These are phyloP conservation scores for Collybia sordida DNA, from an alignment of 768 basidiomycete species.

Conservation along the genomic window DNA sequence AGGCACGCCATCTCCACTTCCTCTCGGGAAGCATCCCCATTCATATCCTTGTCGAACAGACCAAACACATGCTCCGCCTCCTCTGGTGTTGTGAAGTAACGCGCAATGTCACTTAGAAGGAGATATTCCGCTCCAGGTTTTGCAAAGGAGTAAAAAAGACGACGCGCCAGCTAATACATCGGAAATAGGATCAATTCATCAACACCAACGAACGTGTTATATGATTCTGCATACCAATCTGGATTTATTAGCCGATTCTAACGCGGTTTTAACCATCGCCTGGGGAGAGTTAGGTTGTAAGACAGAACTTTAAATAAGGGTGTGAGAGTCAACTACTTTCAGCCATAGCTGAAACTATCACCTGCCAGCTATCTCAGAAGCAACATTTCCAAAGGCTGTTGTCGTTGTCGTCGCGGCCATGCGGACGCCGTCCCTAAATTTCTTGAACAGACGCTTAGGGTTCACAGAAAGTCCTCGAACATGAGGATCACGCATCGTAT, in stretches of 20 bases:
- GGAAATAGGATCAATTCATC: conserved; percentile 8
- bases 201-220: neutral
- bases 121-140: conserved; percentile 59
- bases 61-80: conserved; percentile 67
- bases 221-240: conserved; percentile 45
- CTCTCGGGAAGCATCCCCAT: conserved; percentile 70
- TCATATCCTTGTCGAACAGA: conserved; percentile 69
- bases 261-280: conserved; percentile 75
- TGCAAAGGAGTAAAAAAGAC: conserved; percentile 85
- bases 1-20: conserved; percentile 77
- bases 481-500: conserved; percentile 49
- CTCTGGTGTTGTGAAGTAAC: conserved; percentile 66
- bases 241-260: conserved; percentile 80
- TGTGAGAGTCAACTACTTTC: conserved; percentile 1
- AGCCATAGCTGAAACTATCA: conserved; percentile 13
- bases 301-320: conserved; percentile 48
- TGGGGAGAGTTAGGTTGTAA: conserved; percentile 87
- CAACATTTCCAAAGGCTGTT: conserved; percentile 61
- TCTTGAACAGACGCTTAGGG: conserved; percentile 66
- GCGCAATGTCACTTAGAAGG: conserved; percentile 65
- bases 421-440: conserved; percentile 68
- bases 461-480: conserved; percentile 42
- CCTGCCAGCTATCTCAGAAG: conserved; percentile 55
- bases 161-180: conserved; percentile 64
- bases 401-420: conserved; percentile 80